Evolutionary conservation across 208 protist species (phyloP), one percentile per base, ranked within the genome.

Genomic region (Leishmania martiniquensis): DNA sequence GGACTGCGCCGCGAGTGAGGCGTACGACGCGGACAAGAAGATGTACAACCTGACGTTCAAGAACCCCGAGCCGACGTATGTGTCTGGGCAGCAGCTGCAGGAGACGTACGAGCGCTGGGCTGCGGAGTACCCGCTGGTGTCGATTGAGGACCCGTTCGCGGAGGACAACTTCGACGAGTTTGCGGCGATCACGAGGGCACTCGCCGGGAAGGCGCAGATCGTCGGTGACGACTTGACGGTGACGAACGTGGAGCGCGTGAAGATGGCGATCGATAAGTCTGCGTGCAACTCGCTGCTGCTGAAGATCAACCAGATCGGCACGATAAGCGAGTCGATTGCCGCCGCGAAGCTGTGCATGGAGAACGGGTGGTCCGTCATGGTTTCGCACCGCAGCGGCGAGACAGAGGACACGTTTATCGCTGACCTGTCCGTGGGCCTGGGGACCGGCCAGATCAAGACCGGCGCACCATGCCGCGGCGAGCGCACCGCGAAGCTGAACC

Each of bases 251-350:
- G 95, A 97, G 74, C 96, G 97, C 81, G 98, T 99, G 52, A 85
- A 97, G 78, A 98, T 89, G 80, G 99, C 89, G 67, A 93, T 96
- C 74, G 87, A 96, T 62, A 87, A 90, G 73, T 93, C 97, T 78
- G 89, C 98, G 10, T 99, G 97, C 90, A 99, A 99, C 89, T 95
- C 98, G 62, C 93, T 99, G 42, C 95, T 99, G 20, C 95, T 99
- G 70, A 99, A 99, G 90, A 97, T 99, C 74, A 99, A 99, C 90
- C 99, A 99, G 92, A 99, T 99, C 82, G 99, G 99, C 77, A 96
- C 98, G 72, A 91, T 99, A 72, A 98, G 95, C 42, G 99, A 99
- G 88, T 84, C 96, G 57, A 99, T 99, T 70, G 86, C 98, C n/a
- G 98, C 99, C n/a, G 88, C 94, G 45, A 91, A 92, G 60, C 78